Conservation (phyloP, 768 basidiomycete genomes). For the Tricholoma terreum region DNA sequence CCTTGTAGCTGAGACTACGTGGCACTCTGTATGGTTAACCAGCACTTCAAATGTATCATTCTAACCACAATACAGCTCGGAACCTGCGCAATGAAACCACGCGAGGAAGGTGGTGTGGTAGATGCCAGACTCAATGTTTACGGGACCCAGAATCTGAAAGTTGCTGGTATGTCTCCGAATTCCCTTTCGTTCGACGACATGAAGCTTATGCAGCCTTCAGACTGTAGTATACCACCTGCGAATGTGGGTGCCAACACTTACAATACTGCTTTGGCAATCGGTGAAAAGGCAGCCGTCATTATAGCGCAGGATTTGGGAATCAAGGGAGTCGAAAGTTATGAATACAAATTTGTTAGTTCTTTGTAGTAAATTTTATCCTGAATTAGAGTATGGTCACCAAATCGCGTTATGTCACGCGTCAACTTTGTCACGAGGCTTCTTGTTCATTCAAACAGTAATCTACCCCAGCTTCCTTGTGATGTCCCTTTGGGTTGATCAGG, state of each 20-base stretch:
- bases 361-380: neutral
- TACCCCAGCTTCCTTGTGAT: slow-evolving; percentile 26
- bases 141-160: slow-evolving; percentile 53
- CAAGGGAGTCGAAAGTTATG: slow-evolving; percentile 5
- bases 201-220: slow-evolving; percentile 14
- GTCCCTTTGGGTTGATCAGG: slow-evolving; percentile 73
- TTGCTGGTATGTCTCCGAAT: slow-evolving; percentile 41
- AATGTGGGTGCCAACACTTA: slow-evolving; percentile 43
- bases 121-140: slow-evolving; percentile 62
- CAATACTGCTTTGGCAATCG: slow-evolving; percentile 44
- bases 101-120: slow-evolving; percentile 56
- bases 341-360: neutral
- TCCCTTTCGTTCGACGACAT: neutral
- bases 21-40: slow-evolving; percentile 40
- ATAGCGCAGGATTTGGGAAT: slow-evolving; percentile 53
- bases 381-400: too few relatives aligned
- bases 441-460: neutral
- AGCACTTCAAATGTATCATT: neutral
- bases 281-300: slow-evolving; percentile 60
- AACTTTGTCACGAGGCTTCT: neutral
- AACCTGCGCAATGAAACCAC: slow-evolving; percentile 67
- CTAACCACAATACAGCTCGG: slow-evolving; percentile 40
- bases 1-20: slow-evolving; percentile 35
- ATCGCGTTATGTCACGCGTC: slow-evolving; percentile 19
- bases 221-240: slow-evolving; percentile 36